phyloP scores from a whole-genome alignment of 768 basidiomycete species.

The Mycena kentingensis region DNA sequence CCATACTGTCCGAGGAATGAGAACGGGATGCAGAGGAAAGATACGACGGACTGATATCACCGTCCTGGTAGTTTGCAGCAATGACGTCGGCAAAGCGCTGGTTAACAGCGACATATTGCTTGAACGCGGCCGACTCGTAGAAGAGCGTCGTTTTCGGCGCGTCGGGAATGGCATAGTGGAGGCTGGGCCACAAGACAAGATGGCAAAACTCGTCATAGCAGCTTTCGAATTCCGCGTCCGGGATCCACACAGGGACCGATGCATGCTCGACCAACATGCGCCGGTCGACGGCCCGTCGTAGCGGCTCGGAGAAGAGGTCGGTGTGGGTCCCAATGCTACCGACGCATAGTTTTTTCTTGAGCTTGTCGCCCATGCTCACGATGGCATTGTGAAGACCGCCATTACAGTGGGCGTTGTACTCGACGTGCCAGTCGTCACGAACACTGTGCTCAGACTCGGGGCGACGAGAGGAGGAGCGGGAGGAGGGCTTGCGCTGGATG shows the following conservation, averaged over 20 bases:
- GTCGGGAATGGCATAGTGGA: conserved; percentile 86
- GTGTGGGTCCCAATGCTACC: conserved; percentile 77
- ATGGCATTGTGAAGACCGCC: conserved; percentile 85
- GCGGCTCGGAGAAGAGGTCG: conserved; percentile 58
- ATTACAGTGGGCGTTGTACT: conserved; percentile 72
- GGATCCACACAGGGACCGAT: conserved; percentile 73
- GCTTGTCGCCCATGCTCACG: conserved; percentile 61
- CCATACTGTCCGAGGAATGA: conserved; percentile 50
- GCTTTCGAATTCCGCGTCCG: conserved; percentile 74
- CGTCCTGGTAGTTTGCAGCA: conserved; percentile 76
- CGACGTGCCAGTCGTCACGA: conserved; percentile 46
- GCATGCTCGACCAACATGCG: conserved; percentile 44
- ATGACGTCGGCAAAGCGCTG: conserved; percentile 86
- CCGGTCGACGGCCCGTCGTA: conserved; percentile 57
- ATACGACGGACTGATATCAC: conserved; percentile 67
- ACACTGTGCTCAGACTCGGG: conserved; percentile 25
- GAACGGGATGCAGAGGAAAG: not conserved
- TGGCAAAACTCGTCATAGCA: conserved; percentile 90
- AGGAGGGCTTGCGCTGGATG: conserved; percentile 51
- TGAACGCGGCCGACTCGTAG: conserved; percentile 78
- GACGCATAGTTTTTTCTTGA: conserved; percentile 56
- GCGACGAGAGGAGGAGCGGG: conserved; percentile 55
- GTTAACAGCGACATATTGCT: conserved; percentile 89
- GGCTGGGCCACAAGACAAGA: conserved; percentile 85
- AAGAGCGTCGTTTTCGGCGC: conserved; percentile 83